phyloP scores from a whole-genome alignment of 164 flowering plant species.

The Magnolia sinica region DNA sequence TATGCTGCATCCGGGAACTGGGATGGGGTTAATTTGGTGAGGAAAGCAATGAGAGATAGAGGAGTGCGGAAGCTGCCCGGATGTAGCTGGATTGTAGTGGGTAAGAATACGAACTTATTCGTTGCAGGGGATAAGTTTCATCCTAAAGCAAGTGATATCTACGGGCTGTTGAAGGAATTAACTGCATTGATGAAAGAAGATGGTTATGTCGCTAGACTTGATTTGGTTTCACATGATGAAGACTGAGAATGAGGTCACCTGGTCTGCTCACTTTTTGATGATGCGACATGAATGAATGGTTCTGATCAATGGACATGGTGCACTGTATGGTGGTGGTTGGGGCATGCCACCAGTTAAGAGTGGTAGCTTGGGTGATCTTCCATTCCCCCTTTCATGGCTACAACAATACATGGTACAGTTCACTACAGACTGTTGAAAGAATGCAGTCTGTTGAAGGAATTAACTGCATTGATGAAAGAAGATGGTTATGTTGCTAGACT shows the following conservation, averaged over 20 bases:
- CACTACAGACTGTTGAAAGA: conserved; percentile 32
- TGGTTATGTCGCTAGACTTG: conserved; percentile 22
- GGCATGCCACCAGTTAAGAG: no score
- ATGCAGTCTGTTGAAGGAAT: conserved; percentile 35
- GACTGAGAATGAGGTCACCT: conserved; percentile 1
- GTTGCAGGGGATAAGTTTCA: conserved; percentile 72
- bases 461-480: conserved; percentile 44
- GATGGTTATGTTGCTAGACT: conserved; percentile 26
- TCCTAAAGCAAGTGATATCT: conserved; percentile 43
- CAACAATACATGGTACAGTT: no score
- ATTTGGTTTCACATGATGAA: conserved; percentile 17
- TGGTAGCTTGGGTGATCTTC: no score
- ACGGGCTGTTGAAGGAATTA: conserved; percentile 41
- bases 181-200: conserved; percentile 41
- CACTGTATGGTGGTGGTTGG: no score
- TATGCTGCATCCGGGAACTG: conserved; percentile 75
- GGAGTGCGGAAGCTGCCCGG: conserved; percentile 72
- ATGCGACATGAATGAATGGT: background rate
- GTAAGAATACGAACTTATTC: conserved; percentile 48
- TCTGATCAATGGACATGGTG: no score
- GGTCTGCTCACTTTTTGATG: background rate
- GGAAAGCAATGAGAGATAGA: conserved; percentile 66
- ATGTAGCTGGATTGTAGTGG: conserved; percentile 73
- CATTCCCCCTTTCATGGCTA: no score
- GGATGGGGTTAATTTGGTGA: conserved; percentile 55